Conservation (phyloP, 345 rosid genomes). For the Sonneratia alba region DNA sequence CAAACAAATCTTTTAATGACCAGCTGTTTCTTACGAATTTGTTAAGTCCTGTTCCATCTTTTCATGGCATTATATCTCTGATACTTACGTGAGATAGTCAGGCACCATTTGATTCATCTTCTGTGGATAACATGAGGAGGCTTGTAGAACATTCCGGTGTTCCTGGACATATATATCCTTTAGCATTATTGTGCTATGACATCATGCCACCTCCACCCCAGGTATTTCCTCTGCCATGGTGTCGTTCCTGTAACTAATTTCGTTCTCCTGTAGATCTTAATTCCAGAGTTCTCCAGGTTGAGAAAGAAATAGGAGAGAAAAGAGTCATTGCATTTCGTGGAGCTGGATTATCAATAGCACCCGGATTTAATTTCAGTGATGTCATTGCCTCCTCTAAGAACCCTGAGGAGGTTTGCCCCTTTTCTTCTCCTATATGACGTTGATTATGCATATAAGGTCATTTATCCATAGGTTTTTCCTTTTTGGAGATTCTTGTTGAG, state of each 20-base stretch:
- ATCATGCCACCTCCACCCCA: constrained; percentile 94
- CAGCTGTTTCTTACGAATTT: background rate
- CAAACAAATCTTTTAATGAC: background rate
- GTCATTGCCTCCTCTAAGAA: constrained; percentile 41
- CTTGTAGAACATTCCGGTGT: constrained; percentile 69
- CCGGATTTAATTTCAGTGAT: constrained; percentile 47
- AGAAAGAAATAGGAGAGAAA: constrained; percentile 90
- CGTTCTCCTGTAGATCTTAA: constrained; percentile 11
- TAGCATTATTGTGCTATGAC: constrained; percentile 70
- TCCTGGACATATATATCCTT: constrained; percentile 75
- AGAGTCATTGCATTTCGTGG: constrained; percentile 63
- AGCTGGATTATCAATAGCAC: constrained; percentile 59
- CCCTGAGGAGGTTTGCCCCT: constrained; percentile 61
- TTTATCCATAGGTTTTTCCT: too few relatives aligned
- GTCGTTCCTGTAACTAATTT: constrained; percentile 4
- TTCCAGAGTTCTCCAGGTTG: constrained; percentile 43
- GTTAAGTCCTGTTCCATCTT: background rate
- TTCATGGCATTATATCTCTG: constrained; percentile 7
- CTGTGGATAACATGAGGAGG: constrained; percentile 95
- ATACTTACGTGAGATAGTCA: constrained; percentile 37
- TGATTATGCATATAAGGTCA: background rate
- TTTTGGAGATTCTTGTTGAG: background rate
- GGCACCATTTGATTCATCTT: constrained; percentile 86
- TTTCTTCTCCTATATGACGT: background rate
- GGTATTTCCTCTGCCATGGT: constrained; percentile 27